These are phyloP conservation scores for Backusella westeae DNA, from an alignment of 192 early-diverging fungal genomes.

Conservation along the genomic window DNA sequence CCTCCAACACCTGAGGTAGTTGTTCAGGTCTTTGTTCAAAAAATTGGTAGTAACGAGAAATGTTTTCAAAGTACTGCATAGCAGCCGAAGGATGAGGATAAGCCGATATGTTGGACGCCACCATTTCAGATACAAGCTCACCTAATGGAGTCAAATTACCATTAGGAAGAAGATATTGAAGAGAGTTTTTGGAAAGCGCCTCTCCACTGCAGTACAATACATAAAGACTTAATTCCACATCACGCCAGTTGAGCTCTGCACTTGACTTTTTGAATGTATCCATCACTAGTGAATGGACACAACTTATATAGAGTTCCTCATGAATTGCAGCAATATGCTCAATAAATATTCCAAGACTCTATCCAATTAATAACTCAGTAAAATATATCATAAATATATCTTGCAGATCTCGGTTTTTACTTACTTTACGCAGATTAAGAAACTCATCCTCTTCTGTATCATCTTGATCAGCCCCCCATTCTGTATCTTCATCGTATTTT, in stretches of 20 bases:
- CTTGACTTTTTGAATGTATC: constrained; percentile 54
- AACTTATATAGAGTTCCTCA: constrained; percentile 52
- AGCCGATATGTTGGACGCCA: constrained; percentile 65
- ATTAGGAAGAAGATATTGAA: constrained; percentile 38
- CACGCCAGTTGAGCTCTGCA: constrained; percentile 66
- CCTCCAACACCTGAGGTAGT: constrained; percentile 63
- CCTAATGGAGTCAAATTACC: constrained; percentile 50
- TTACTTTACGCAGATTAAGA: constrained; percentile 64
- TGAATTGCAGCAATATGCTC: constrained; percentile 78
- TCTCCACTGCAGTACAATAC: constrained; percentile 71
- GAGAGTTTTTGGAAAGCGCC: constrained; percentile 51
- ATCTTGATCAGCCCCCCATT: constrained; percentile 67
- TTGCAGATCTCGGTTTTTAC: not conserved
- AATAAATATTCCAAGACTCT: constrained; percentile 66
- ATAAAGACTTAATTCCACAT: constrained; percentile 74
- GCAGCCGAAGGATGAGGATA: constrained; percentile 76
- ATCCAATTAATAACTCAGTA: constrained; percentile 19
- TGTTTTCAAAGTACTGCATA: constrained; percentile 73
- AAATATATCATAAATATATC: not conserved
- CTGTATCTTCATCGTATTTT: constrained; percentile 86
- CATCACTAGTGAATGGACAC: constrained; percentile 57
- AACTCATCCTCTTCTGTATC: constrained; percentile 76
- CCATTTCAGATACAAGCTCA: constrained; percentile 62
- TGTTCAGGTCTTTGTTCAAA: constrained; percentile 62
- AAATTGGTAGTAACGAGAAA: constrained; percentile 67